phyloP scores from a whole-genome alignment of 2,329 filamentous ascomycete species.

The Verruconis gallopava region DNA sequence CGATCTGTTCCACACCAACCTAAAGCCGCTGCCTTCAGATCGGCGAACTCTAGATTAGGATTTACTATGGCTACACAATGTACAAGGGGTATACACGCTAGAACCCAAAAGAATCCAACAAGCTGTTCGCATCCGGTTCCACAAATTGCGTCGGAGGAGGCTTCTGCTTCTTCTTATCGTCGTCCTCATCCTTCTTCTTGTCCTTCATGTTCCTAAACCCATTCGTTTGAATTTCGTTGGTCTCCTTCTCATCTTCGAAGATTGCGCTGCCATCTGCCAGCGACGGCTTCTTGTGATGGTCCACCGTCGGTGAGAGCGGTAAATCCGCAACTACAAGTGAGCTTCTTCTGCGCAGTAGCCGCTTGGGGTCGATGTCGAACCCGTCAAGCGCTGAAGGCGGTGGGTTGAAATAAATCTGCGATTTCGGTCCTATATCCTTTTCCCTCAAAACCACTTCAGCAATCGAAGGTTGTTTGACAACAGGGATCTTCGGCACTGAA shows the following conservation, averaged over 20 bases:
- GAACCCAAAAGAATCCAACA: slow-evolving; percentile 90
- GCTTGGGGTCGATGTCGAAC: slow-evolving; percentile 45
- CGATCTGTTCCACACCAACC: too few species aligned
- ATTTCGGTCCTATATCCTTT: not conserved
- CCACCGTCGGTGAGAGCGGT: slow-evolving; percentile 24
- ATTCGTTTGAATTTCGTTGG: slow-evolving; percentile 9
- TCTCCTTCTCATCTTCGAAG: slow-evolving; percentile 15
- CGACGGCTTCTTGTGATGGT: not conserved
- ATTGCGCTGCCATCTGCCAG: slow-evolving; percentile 3
- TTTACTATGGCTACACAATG: too few species aligned
- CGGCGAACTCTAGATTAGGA: too few species aligned
- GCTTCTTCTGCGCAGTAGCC: slow-evolving; percentile 56
- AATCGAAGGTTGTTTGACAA: slow-evolving; percentile 16
- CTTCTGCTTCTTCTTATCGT: slow-evolving; percentile 26
- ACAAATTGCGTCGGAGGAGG: slow-evolving; percentile 60
- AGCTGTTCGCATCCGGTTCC: slow-evolving; percentile 78
- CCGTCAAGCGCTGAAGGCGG: slow-evolving; percentile 12
- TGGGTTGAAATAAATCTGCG: not conserved
- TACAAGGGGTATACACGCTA: slow-evolving; percentile 26
- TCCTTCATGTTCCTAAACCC: slow-evolving; percentile 9
- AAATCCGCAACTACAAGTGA: slow-evolving; percentile 71
- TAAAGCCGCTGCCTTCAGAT: too few species aligned
- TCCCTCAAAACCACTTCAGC: slow-evolving; percentile 14
- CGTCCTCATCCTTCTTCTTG: slow-evolving; percentile 15
- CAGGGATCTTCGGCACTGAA: slow-evolving; percentile 12